These are phyloP conservation scores for Aspergillus aculeatus DNA, from an alignment of 2,329 filamentous ascomycete species.

Conservation along the genomic window DNA sequence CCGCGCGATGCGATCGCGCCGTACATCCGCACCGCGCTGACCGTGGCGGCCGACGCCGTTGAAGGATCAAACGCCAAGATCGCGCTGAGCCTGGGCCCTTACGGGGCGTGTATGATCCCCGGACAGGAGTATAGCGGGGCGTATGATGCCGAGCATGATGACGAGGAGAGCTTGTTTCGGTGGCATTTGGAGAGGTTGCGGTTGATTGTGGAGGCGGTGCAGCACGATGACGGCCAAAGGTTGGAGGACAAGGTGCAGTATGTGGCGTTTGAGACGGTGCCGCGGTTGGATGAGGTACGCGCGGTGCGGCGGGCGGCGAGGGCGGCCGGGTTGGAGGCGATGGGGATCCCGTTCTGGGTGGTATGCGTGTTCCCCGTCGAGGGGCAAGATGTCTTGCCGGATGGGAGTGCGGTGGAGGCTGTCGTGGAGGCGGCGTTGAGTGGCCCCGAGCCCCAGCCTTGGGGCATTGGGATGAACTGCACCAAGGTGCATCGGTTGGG, in stretches of 20 bases:
- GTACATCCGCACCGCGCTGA: slow-evolving; percentile 44
- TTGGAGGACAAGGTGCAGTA: slow-evolving; percentile 45
- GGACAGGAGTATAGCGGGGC: slow-evolving; percentile 64
- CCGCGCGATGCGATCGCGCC: slow-evolving; percentile 37
- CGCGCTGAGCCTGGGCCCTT: slow-evolving; percentile 64
- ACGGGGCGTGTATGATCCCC: slow-evolving; percentile 66
- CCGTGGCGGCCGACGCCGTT: slow-evolving; percentile 37
- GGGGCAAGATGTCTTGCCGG: slow-evolving; percentile 51
- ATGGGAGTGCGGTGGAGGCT: slow-evolving; percentile 51
- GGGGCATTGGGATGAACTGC: slow-evolving; percentile 68
- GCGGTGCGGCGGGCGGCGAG: slow-evolving; percentile 53
- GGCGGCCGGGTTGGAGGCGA: slow-evolving; percentile 10
- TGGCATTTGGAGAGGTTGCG: slow-evolving; percentile 60
- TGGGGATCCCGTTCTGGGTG: slow-evolving; percentile 56
- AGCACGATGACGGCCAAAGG: slow-evolving; percentile 29
- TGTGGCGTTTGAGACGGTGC: slow-evolving; percentile 66
- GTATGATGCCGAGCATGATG: slow-evolving; percentile 55
- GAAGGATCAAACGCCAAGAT: slow-evolving; percentile 16
- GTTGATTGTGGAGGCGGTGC: slow-evolving; percentile 47
- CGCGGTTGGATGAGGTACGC: slow-evolving; percentile 60
- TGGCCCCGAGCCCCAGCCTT: slow-evolving; percentile 47
- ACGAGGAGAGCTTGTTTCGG: slow-evolving; percentile 44
- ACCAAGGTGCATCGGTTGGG: slow-evolving; percentile 44
- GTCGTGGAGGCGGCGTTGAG: slow-evolving; percentile 43
- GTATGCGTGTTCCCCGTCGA: slow-evolving; percentile 62